Evolutionary conservation across 495 filamentous ascomycete species (phyloP).

Genomic region (Arthonia radiata): DNA sequence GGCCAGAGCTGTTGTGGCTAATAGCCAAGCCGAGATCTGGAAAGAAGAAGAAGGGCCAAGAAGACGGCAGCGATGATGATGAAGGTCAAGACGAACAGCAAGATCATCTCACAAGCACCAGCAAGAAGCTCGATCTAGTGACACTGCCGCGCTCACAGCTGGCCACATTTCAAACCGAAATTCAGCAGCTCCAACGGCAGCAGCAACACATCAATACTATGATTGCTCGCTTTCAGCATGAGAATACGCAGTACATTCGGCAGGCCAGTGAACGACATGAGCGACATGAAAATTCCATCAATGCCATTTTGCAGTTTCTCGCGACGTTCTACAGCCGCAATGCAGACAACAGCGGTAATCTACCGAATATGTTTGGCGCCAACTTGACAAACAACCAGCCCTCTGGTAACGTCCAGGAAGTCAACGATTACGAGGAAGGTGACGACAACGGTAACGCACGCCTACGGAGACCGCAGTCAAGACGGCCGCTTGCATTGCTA

Average conservation of each 20-base stretch:
- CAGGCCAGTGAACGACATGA: constrained; percentile 75
- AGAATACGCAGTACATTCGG: constrained; percentile 71
- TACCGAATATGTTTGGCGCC: constrained; percentile 18
- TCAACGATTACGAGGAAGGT: too few relatives aligned
- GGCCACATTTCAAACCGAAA: constrained; percentile 46
- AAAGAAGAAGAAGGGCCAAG: constrained; percentile 24
- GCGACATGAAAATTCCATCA: constrained; percentile 92
- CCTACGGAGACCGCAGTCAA: too few relatives aligned
- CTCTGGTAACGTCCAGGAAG: too few relatives aligned
- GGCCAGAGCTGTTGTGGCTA: constrained; percentile 86
- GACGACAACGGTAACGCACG: too few relatives aligned
- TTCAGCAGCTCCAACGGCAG: constrained; percentile 58
- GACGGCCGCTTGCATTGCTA: too few relatives aligned
- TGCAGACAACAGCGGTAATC: constrained; percentile 26
- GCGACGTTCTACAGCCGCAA: constrained; percentile 85
- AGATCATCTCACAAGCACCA: too few relatives aligned
- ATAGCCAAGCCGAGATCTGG: constrained; percentile 78
- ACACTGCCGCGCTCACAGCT: constrained; percentile 54
- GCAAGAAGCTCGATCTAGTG: constrained; percentile 15
- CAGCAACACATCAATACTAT: constrained; percentile 61
- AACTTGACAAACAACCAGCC: too few relatives aligned
- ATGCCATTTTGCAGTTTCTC: constrained; percentile 87
- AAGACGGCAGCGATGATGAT: constrained; percentile 45
- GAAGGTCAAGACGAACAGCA: too few relatives aligned
- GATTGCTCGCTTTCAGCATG: constrained; percentile 50